Percentiles rank a stretch among this genome's conserved stretches.
These are phyloP conservation scores for Moesziomyces parantarcticus DNA, from an alignment of 1,284 basidiomycete species.

Conservation along the genomic window DNA sequence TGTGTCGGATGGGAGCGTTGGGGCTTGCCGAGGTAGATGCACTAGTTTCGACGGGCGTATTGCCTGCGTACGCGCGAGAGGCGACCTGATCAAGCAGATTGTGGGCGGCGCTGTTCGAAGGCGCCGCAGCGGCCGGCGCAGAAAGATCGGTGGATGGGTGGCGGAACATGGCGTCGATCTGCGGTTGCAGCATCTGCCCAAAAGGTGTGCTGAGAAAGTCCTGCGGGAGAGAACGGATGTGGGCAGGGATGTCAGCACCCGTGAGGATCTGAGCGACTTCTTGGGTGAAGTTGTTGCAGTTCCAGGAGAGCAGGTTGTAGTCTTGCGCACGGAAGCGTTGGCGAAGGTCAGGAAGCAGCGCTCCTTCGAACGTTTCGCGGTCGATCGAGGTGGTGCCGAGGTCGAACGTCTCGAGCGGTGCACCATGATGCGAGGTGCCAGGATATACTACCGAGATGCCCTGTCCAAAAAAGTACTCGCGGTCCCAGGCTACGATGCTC, in stretches of 20 bases:
- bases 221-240: conserved; percentile 71
- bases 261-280: conserved; percentile 71
- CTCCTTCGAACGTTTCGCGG: conserved; percentile 78
- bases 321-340: conserved; percentile 79
- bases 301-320: conserved; percentile 82
- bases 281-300: conserved; percentile 77
- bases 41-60: conserved; percentile 64
- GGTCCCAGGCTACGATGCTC: conserved; percentile 83
- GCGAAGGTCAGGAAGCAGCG: conserved; percentile 80
- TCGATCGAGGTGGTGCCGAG: conserved; percentile 86
- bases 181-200: conserved; percentile 83
- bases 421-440: conserved; percentile 73
- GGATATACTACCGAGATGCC: conserved; percentile 76
- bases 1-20: conserved; percentile 69
- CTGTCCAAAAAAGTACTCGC: conserved; percentile 88
- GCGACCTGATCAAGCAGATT: conserved; percentile 70
- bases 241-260: conserved; percentile 60
- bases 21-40: conserved; percentile 72
- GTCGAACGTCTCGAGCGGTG: conserved; percentile 79
- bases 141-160: conserved; percentile 13
- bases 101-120: conserved; percentile 3
- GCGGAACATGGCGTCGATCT: conserved; percentile 75
- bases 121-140: not conserved
- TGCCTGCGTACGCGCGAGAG: conserved; percentile 69
- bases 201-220: conserved; percentile 92